Evolutionary conservation across 1,284 basidiomycete species (phyloP).

Genomic region (Schizophyllum commune): DNA sequence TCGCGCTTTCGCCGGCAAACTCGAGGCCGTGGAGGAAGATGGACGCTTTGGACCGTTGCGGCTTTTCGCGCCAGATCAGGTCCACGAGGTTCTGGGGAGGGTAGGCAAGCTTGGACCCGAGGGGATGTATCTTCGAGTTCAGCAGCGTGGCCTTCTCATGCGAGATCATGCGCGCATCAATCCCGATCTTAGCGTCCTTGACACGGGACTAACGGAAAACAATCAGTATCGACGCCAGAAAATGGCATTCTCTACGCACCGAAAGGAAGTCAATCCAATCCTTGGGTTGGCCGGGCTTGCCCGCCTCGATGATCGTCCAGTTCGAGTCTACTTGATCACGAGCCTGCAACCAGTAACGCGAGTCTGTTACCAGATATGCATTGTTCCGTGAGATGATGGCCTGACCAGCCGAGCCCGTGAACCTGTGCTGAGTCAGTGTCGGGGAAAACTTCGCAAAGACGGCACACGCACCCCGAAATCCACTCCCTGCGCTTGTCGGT

Average conservation of each 20-base stretch:
- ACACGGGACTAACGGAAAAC: conserved; percentile 35
- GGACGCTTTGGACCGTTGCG: conserved; percentile 56
- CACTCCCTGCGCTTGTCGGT: conserved; percentile 80
- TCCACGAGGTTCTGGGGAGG: conserved; percentile 83
- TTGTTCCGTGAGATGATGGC: conserved; percentile 65
- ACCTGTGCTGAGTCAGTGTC: conserved; percentile 36
- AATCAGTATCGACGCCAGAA: conserved; percentile 6
- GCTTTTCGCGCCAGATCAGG: conserved; percentile 73
- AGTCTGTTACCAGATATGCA: conserved; percentile 79
- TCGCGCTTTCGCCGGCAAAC: conserved; percentile 61
- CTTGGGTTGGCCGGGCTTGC: conserved; percentile 45
- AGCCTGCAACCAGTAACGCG: conserved; percentile 87
- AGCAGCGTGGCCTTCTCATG: conserved; percentile 62
- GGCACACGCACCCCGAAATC: conserved; percentile 63
- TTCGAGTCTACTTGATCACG: conserved; percentile 66
- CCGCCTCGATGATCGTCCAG: conserved; percentile 73
- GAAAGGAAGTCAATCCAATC: conserved; percentile 79
- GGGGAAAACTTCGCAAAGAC: conserved; percentile 6
- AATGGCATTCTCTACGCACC: conserved; percentile 27
- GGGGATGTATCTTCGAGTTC: conserved; percentile 43
- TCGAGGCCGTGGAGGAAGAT: conserved; percentile 71
- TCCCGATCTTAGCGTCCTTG: conserved; percentile 60
- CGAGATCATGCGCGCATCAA: conserved; percentile 85
- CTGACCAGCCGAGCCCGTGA: conserved; percentile 80
- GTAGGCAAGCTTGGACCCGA: conserved; percentile 57